Conservation (phyloP, 139 green algal genomes). For the Raphidocelis subcapitata region DNA sequence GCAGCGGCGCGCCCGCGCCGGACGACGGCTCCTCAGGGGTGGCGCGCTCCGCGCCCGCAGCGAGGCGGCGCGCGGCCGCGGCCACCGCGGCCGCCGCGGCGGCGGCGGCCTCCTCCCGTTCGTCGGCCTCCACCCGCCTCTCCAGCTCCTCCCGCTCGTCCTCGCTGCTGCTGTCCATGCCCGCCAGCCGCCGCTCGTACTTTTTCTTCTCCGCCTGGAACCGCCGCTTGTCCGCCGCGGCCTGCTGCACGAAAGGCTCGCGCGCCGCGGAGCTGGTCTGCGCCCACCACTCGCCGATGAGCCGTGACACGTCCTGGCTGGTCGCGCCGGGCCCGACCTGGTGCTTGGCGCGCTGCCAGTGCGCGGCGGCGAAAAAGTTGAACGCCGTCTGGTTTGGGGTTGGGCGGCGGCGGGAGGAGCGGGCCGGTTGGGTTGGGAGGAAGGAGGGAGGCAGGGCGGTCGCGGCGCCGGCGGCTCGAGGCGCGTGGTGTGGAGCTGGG, state of each 20-base stretch:
- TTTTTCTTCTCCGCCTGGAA: too few relatives aligned
- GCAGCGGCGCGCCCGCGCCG: too few relatives aligned
- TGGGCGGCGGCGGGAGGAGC: not conserved
- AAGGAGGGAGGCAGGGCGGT: not conserved
- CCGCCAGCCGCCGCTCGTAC: too few relatives aligned
- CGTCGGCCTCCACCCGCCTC: too few relatives aligned
- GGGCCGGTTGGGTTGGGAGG: not conserved
- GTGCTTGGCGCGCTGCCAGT: slow-evolving; percentile 8
- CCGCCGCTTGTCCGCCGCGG: not conserved
- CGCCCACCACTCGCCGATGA: slow-evolving; percentile 20
- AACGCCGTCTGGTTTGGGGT: slow-evolving; percentile 16
- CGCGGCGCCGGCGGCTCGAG: not conserved
- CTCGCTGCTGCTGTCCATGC: too few relatives aligned
- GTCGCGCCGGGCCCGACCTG: slow-evolving; percentile 7
- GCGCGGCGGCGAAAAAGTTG: slow-evolving; percentile 32
- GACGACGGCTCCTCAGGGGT: too few relatives aligned
- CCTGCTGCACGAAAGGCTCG: slow-evolving; percentile 14
- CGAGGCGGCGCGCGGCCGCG: too few relatives aligned
- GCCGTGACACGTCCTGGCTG: slow-evolving; percentile 6
- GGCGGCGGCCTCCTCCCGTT: too few relatives aligned
- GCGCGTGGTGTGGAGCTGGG: too few relatives aligned
- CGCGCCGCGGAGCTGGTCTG: not conserved
- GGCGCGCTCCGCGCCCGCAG: too few relatives aligned
- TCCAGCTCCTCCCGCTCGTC: too few relatives aligned
- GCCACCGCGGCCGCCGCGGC: too few relatives aligned